These are phyloP conservation scores for Stephania yunnanensis DNA, from an alignment of 164 flowering plant genomes.

Conservation along the genomic window DNA sequence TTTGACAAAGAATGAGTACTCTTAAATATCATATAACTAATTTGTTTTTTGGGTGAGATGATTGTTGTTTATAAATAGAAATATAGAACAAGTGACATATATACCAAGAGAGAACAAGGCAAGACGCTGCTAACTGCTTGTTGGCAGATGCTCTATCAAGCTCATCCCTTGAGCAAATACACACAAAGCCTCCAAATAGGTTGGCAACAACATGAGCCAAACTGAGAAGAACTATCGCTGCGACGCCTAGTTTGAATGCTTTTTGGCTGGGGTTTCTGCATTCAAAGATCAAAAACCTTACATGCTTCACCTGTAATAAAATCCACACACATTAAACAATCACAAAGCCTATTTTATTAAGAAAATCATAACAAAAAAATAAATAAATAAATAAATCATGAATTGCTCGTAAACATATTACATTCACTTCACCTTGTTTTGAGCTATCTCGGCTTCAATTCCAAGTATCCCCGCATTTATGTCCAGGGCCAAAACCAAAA, in stretches of 20 bases:
- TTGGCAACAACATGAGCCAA: constrained; percentile 68
- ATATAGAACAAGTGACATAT: not conserved
- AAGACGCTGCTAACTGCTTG: constrained; percentile 52
- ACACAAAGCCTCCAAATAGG: constrained; percentile 68
- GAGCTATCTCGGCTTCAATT: constrained; percentile 73
- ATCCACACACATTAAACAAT: not conserved
- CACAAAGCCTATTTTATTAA: not conserved
- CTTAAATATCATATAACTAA: too few relatives aligned
- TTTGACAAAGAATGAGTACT: too few relatives aligned
- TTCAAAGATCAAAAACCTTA: constrained; percentile 71
- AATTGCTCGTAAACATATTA: too few relatives aligned
- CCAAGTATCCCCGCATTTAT: constrained; percentile 78
- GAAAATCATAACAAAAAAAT: not conserved
- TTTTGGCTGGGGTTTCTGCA: constrained; percentile 74
- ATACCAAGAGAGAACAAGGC: constrained; percentile 75
- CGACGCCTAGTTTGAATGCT: constrained; percentile 69
- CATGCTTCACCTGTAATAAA: constrained; percentile 50
- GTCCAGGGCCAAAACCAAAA: constrained; percentile 54
- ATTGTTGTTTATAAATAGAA: not conserved
- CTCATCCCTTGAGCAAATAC: constrained; percentile 62
- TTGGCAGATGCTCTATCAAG: constrained; percentile 49
- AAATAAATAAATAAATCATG: too few relatives aligned
- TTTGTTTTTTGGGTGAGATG: not conserved
- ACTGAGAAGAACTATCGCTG: constrained; percentile 53
- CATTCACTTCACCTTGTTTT: constrained; percentile 59